A percentile compares a stretch with the other conserved stretches of the same genome.
phyloP scores from a whole-genome alignment of 2,329 filamentous ascomycete genomes.

The Septoria petroselini region DNA sequence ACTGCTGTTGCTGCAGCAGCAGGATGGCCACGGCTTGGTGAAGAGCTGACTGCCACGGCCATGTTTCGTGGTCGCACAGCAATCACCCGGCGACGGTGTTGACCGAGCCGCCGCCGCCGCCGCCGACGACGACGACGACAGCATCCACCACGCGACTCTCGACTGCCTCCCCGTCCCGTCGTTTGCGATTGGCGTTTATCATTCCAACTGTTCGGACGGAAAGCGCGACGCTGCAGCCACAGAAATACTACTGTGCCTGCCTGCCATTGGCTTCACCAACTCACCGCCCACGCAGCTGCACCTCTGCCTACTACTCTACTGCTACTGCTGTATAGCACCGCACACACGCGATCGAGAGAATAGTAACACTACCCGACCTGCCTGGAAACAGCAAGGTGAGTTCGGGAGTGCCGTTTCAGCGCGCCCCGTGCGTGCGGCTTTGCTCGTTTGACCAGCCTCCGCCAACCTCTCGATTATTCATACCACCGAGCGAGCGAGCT shows the following conservation, averaged over 20 bases:
- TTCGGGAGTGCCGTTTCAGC: conserved; percentile 1
- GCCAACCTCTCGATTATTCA: not conserved
- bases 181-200: not conserved
- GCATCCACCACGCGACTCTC: too few relatives aligned
- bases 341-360: too few relatives aligned
- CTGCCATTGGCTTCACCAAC: not conserved
- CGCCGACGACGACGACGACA: not conserved
- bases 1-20: conserved; percentile 1
- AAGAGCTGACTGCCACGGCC: conserved; percentile 1
- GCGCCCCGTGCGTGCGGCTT: conserved; percentile 2
- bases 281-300: too few relatives aligned
- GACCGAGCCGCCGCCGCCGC: too few relatives aligned
- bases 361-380: not conserved
- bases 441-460: conserved; percentile 8
- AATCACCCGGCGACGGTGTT: not conserved
- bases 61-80: not conserved
- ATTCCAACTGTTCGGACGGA: too few relatives aligned
- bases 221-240: too few relatives aligned
- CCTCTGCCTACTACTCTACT: too few relatives aligned
- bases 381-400: conserved; percentile 3
- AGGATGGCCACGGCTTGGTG: not conserved
- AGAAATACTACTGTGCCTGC: not conserved
- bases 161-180: too few relatives aligned
- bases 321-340: too few relatives aligned
- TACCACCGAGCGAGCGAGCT: not conserved